Conservation (phyloP, 2,329 filamentous ascomycete species). For the Chrysoporthe austroafricana region DNA sequence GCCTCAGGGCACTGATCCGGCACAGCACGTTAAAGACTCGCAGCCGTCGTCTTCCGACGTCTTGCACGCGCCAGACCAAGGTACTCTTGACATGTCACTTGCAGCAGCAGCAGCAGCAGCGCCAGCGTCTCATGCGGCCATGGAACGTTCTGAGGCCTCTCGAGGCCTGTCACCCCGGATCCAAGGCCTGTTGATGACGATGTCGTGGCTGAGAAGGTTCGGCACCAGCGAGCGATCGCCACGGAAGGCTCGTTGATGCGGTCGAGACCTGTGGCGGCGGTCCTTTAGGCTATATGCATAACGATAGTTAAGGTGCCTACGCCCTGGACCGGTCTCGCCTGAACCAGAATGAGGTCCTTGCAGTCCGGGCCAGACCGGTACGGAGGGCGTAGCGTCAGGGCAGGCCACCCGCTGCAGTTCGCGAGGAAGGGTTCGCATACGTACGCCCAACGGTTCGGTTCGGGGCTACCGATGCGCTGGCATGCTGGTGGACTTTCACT, state of each 20-base stretch:
- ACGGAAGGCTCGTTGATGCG: neutral
- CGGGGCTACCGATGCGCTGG: neutral
- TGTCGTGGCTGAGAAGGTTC: neutral
- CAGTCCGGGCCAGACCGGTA: neutral
- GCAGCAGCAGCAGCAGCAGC: neutral
- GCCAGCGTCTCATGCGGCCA: neutral
- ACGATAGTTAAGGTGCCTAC: neutral
- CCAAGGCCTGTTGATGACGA: neutral
- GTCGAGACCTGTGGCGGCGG: neutral
- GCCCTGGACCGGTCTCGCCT: constrained; percentile 5
- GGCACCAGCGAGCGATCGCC: neutral
- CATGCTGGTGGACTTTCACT: neutral
- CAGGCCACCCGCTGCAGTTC: neutral
- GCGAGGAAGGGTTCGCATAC: constrained; percentile 3
- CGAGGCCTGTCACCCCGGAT: neutral
- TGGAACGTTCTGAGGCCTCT: neutral
- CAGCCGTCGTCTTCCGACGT: neutral
- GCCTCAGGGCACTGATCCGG: neutral
- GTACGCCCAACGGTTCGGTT: neutral
- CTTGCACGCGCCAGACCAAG: neutral
- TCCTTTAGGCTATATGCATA: constrained; percentile 10
- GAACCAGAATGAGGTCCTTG: neutral
- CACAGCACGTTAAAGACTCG: neutral
- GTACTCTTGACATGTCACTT: neutral
- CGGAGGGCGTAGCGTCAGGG: neutral